Conservation (phyloP, 257 asterid genomes). For the Verbascum thapsus region DNA sequence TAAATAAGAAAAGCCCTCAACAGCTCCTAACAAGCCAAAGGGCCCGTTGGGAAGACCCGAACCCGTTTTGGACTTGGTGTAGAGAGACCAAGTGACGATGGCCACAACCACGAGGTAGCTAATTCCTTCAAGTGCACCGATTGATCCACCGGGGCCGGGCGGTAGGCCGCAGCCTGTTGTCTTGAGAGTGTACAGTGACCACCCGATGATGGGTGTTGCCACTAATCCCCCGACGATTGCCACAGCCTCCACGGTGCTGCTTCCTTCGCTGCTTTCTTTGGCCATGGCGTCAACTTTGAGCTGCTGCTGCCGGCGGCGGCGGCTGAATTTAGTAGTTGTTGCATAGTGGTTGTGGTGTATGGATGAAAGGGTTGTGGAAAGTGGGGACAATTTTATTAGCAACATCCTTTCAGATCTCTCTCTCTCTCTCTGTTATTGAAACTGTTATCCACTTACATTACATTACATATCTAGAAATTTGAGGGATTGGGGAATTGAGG, state of each 20-base stretch:
- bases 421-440: too few species aligned
- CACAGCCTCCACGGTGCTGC: slow-evolving; percentile 41
- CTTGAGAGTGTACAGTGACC: slow-evolving; percentile 89
- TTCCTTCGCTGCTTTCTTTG: slow-evolving; percentile 46
- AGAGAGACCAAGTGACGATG: slow-evolving; percentile 84
- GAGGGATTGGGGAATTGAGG: background rate
- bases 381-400: slow-evolving; percentile 25
- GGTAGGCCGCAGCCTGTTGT: slow-evolving; percentile 94
- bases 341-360: slow-evolving; percentile 23
- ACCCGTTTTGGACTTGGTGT: slow-evolving; percentile 77
- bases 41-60: slow-evolving; percentile 94
- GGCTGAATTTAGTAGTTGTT: slow-evolving; percentile 20
- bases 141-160: slow-evolving; percentile 89
- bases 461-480: background rate
- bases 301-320: too few species aligned
- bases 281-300: slow-evolving; percentile 54
- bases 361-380: slow-evolving; percentile 11
- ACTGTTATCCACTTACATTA: slow-evolving; percentile 17
- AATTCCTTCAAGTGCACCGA: slow-evolving; percentile 90
- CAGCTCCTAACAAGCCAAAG: slow-evolving; percentile 79
- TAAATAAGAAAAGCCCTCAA: slow-evolving; percentile 83
- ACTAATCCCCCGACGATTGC: slow-evolving; percentile 62
- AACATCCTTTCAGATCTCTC: slow-evolving; percentile 13
- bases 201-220: slow-evolving; percentile 75
- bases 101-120: slow-evolving; percentile 79